Percentiles rank a stretch among this genome's conserved stretches.
phyloP scores from a whole-genome alignment of 345 rosid species.

The Aquilaria yunnanensis region DNA sequence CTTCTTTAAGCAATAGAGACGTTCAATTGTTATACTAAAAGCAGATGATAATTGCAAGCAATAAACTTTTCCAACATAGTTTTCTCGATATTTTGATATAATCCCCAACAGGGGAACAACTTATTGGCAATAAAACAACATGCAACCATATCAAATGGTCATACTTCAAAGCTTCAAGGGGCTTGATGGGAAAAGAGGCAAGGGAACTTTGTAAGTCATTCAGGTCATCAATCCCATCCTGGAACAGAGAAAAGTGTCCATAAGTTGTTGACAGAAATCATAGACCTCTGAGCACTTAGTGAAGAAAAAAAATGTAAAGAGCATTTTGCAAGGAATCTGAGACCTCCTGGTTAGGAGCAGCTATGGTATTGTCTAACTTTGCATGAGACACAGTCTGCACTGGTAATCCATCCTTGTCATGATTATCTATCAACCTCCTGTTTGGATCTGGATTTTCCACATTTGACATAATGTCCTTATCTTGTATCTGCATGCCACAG shows the following conservation, averaged over 20 bases:
- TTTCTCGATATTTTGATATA: not conserved
- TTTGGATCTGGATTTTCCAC: conserved; percentile 41
- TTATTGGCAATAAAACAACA: conserved; percentile 1
- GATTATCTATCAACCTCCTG: conserved; percentile 36
- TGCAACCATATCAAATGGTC: conserved; percentile 5
- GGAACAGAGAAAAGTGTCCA: conserved; percentile 23
- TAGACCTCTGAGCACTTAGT: conserved; percentile 7
- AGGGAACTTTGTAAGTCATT: conserved; percentile 76
- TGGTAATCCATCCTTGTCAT: conserved; percentile 29
- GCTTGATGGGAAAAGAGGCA: conserved; percentile 71
- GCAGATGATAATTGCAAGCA: not conserved
- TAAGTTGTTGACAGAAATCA: conserved; percentile 15
- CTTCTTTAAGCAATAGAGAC: not conserved
- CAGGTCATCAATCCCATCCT: conserved; percentile 59
- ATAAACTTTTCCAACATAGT: not conserved
- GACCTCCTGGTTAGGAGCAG: conserved; percentile 65
- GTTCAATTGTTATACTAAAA: not conserved
- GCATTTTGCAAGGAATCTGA: conserved; percentile 7
- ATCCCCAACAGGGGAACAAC: not conserved
- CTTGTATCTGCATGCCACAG: conserved; percentile 60
- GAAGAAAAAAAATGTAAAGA: conserved; percentile 1
- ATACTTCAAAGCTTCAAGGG: conserved; percentile 86
- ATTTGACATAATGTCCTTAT: conserved; percentile 46
- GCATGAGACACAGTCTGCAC: conserved; percentile 34
- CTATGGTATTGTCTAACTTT: conserved; percentile 35